A percentile compares a stretch with the other conserved stretches of the same genome.
phyloP scores from a whole-genome alignment of 306 rosid genomes.

The Vigna angularis region DNA sequence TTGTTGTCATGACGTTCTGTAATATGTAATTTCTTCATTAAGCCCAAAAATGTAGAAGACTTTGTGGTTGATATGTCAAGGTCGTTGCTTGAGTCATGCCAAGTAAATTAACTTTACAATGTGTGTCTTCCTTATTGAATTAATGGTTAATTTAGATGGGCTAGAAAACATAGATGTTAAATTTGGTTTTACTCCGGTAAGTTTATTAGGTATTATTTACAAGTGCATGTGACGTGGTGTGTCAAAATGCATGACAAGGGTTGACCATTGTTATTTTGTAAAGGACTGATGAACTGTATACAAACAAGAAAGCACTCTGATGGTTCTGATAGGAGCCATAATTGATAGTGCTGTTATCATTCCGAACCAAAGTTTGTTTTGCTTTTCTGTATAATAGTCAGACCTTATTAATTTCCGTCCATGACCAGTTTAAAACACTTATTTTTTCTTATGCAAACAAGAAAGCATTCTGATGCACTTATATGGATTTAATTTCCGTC shows the following conservation, averaged over 20 bases:
- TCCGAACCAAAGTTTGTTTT: not conserved
- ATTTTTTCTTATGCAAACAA: too few relatives aligned
- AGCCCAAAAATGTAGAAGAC: not conserved
- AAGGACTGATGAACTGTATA: slow-evolving; percentile 4
- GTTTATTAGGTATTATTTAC: too few relatives aligned
- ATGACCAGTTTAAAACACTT: not conserved
- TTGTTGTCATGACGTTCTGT: not conserved
- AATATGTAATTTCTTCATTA: not conserved
- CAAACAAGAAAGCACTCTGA: not conserved
- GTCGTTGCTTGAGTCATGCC: not conserved
- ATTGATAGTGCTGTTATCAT: not conserved
- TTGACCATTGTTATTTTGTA: not conserved
- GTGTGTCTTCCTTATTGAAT: not conserved
- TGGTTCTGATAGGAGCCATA: not conserved
- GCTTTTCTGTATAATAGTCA: not conserved
- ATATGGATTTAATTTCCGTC: slow-evolving; percentile 2
- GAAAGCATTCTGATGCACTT: not conserved
- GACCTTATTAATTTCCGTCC: not conserved
- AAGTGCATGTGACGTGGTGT: not conserved
- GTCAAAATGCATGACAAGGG: not conserved
- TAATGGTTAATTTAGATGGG: not conserved
- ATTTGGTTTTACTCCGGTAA: not conserved
- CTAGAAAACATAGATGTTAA: not conserved
- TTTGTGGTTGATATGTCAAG: not conserved
- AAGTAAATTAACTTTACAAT: not conserved